Base-by-base conservation (phyloP, 192 early-diverging fungal genomes). In the Jimgerdemannia flammicorona region DNA sequence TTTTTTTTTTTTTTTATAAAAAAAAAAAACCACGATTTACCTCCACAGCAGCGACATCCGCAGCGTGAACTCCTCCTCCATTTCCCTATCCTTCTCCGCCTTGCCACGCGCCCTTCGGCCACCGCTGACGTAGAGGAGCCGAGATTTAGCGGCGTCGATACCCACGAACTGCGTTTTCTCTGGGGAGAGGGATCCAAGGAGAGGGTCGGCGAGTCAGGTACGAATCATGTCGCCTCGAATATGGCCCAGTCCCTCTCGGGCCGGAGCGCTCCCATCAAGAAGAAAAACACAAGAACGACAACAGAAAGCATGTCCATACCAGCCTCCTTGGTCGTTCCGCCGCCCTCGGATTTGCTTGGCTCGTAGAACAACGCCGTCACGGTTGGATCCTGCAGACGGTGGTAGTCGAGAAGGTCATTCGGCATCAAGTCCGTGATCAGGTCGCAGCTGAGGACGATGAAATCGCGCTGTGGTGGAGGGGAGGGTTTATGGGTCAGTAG, bases 401-500 rank as follows among this genome's bases (percentile, higher is more conserved):
- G 93, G 71, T 89, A 81, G 80, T 99, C 95, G 75, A 99, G 82
- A 66, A 99, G 84, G 44, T 90, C 87, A 73, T 91, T 90, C 43
- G 97, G 91, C 7, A 92, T 87, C 14, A 96, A 84, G 43, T 95
- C 92, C n/a, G 94, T 92, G 54, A 97, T 86, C 43, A 96, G 78
- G 82, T 99, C 98, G 80, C 96, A 98, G 70, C 91, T 89, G 65
- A 99, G 82, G 9, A 99, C 92, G 64, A 99, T 91, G 66, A 99
- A 96, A 79, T 98, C 95, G 54, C 84, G 90, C 93, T 90, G 73
- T 4, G 14, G 43, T n/a, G 29, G 72, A 43, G 17, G 2, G 44
- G 41, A 10, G 49, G 39, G 14, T 14, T 29, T 11, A 11, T 4
- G 59, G 40, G 54, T n/a, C 64, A 71, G 10, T 66, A 40, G 69